phyloP scores from a whole-genome alignment of 1,139 yeast genomes.

The Hemisphaericaspora xylofermentans region DNA sequence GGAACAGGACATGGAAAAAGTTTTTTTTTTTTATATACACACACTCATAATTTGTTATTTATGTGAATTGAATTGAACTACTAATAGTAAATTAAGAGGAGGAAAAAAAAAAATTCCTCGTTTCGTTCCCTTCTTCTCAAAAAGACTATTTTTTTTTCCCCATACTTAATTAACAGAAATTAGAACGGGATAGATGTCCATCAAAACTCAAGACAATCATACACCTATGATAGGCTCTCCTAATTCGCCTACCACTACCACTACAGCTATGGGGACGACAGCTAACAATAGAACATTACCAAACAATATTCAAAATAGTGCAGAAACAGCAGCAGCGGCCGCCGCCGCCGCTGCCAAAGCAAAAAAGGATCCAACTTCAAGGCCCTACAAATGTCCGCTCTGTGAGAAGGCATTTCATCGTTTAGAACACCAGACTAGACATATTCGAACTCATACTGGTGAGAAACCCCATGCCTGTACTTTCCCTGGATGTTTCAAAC shows the following conservation, averaged over 20 bases:
- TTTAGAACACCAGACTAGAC: conserved; percentile 68
- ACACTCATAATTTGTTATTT: too few relatives aligned
- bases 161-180: background rate
- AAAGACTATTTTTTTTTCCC: background rate
- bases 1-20: too few relatives aligned
- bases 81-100: background rate
- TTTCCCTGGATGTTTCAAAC: conserved; percentile 63
- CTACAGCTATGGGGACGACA: background rate
- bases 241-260: background rate
- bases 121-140: background rate
- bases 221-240: background rate
- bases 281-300: background rate
- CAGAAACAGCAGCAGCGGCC: conserved; percentile 9
- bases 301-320: background rate
- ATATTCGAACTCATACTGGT: conserved; percentile 69
- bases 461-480: conserved; percentile 76
- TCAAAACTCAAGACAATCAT: conserved; percentile 2
- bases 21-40: too few relatives aligned
- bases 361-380: conserved; percentile 19
- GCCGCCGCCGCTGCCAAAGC: conserved; percentile 18
- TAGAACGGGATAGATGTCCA: background rate
- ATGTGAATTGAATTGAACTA: too few relatives aligned
- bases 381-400: conserved; percentile 60
- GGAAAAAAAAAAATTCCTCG: background rate
- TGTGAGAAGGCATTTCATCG: conserved; percentile 65